These are phyloP conservation scores for Sordaria brevicollis DNA, from an alignment of 495 filamentous ascomycete genomes.

Conservation along the genomic window DNA sequence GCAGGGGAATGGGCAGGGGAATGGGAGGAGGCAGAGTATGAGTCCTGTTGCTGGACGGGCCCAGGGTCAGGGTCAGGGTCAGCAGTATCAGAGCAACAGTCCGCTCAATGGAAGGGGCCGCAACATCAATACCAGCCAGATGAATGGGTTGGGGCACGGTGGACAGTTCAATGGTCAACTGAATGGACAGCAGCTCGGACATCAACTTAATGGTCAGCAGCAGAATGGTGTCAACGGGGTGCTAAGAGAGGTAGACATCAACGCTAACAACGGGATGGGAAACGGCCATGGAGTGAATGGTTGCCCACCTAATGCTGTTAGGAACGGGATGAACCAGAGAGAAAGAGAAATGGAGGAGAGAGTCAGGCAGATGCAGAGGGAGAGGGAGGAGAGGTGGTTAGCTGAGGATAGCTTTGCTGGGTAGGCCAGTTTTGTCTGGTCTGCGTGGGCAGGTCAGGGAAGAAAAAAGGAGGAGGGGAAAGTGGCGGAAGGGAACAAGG, in stretches of 20 bases:
- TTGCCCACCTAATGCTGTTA: background rate
- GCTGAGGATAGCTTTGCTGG: slow-evolving; percentile 31
- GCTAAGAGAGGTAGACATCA: background rate
- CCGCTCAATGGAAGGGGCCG: background rate
- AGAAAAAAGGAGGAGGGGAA: no score
- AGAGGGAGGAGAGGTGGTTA: slow-evolving; percentile 16
- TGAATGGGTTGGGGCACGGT: no score
- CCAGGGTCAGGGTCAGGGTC: background rate
- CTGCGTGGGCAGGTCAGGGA: no score
- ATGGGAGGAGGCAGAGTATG: background rate
- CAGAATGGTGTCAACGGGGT: background rate
- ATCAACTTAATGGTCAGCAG: background rate
- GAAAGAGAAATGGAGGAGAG: slow-evolving; percentile 2
- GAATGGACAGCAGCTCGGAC: no score
- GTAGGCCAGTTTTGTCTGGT: slow-evolving; percentile 3
- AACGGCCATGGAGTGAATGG: background rate
- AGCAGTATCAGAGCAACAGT: background rate
- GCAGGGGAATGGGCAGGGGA: background rate
- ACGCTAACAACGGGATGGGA: background rate
- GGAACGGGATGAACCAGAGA: background rate
- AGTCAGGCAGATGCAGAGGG: slow-evolving; percentile 1
- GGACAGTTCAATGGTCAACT: no score
- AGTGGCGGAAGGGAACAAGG: no score
- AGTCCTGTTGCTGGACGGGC: background rate
- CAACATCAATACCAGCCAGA: background rate